Evolutionary conservation across 345 rosid genomes (phyloP).

Genomic region (Moringa oleifera): DNA sequence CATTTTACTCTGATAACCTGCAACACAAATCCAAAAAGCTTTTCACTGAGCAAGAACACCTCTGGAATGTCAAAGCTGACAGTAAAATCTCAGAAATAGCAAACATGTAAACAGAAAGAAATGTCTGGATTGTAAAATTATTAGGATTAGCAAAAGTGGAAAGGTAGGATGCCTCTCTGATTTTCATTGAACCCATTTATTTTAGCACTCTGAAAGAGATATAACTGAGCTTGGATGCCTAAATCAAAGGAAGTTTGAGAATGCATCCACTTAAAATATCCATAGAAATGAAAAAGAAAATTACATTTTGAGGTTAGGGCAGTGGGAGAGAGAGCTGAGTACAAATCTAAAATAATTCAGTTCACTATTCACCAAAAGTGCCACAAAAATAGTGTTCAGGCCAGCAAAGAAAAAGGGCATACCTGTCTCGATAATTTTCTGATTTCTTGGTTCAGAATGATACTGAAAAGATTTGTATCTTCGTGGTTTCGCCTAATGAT

Average conservation of each 20-base stretch:
- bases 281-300: background rate
- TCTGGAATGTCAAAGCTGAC: background rate
- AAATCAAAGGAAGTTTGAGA: background rate
- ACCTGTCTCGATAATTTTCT: constrained; percentile 87
- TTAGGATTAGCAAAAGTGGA: too few species aligned
- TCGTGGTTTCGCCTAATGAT: constrained; percentile 73
- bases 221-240: background rate
- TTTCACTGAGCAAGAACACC: background rate
- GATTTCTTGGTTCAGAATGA: constrained; percentile 94
- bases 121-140: background rate
- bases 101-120: background rate
- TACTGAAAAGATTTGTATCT: constrained; percentile 75
- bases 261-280: too few species aligned
- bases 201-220: constrained; percentile 1
- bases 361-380: too few species aligned
- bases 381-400: background rate
- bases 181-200: constrained; percentile 2
- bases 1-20: constrained; percentile 97
- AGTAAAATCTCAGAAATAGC: background rate
- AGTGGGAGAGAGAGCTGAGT: too few species aligned
- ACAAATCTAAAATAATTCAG: too few species aligned
- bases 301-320: too few species aligned
- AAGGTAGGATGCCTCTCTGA: background rate
- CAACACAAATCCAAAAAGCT: background rate
- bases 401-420: background rate